Conservation (phyloP, 176 grass and related monocot genomes). For the Triticum dicoccoides region DNA sequence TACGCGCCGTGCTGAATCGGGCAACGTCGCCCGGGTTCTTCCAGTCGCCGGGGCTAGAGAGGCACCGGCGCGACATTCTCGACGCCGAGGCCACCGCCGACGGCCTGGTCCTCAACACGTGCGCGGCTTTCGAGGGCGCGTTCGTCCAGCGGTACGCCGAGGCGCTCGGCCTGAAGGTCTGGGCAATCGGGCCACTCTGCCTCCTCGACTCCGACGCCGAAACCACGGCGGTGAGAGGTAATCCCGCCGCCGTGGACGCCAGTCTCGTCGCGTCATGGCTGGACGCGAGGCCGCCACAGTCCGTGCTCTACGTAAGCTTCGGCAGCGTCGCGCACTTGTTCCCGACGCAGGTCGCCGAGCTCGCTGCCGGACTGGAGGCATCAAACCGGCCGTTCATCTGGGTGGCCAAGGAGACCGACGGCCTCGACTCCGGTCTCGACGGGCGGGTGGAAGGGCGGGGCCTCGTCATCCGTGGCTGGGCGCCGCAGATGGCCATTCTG, state of each 20-base stretch:
- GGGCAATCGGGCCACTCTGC: constrained; percentile 53
- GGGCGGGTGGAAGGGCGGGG: constrained; percentile 27
- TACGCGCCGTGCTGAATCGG: constrained; percentile 13
- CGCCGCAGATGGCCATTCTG: constrained; percentile 61
- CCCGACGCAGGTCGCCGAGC: constrained; percentile 39
- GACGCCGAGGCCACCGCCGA: constrained; percentile 49
- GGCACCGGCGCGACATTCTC: constrained; percentile 15
- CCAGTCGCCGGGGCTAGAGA: constrained; percentile 33
- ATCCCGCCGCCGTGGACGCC: constrained; percentile 20
- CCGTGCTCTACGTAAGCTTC: constrained; percentile 57
- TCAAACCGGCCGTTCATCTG: constrained; percentile 37
- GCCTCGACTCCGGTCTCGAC: constrained; percentile 32
- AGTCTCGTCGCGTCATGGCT: constrained; percentile 32
- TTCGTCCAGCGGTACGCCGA: constrained; percentile 38
- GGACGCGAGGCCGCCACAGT: constrained; percentile 22
- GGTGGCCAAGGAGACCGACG: constrained; percentile 21
- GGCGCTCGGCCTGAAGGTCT: constrained; percentile 37
- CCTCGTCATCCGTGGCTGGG: constrained; percentile 59
- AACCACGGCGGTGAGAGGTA: constrained; percentile 32
- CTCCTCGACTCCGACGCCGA: constrained; percentile 11
- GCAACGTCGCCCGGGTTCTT: constrained; percentile 44
- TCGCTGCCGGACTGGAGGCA: constrained; percentile 45
- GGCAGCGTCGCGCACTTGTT: constrained; percentile 32
- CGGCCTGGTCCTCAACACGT: constrained; percentile 53
- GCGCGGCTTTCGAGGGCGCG: constrained; percentile 28